Percentiles rank a stretch among this genome's conserved stretches.
Conservation (phyloP, 2,329 filamentous ascomycete species). For the Myriosclerotinia scirpicola region DNA sequence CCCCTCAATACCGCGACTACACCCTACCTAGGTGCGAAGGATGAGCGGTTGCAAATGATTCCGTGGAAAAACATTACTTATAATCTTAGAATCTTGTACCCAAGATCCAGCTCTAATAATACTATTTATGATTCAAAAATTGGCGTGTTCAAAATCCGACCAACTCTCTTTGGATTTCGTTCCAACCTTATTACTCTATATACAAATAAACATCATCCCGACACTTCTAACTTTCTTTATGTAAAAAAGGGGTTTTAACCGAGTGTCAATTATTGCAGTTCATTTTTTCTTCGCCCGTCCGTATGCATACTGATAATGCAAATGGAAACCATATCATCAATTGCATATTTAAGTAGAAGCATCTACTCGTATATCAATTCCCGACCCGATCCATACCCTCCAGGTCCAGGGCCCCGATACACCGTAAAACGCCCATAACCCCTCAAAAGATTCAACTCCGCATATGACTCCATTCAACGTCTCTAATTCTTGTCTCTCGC, state of each 20-base stretch:
- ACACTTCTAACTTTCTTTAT: not conserved
- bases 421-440: slow-evolving; percentile 12
- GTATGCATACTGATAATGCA: not conserved
- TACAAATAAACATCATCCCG: not conserved
- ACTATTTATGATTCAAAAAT: too few species aligned
- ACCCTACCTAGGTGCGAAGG: too few species aligned
- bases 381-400: not conserved
- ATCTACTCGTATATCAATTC: not conserved
- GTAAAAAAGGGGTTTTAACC: not conserved
- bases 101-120: too few species aligned
- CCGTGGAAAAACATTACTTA: too few species aligned
- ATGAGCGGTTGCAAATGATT: too few species aligned
- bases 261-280: not conserved
- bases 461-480: not conserved
- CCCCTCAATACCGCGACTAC: too few species aligned
- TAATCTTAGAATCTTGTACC: too few species aligned
- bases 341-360: not conserved
- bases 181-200: too few species aligned
- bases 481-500: slow-evolving; percentile 16
- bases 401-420: not conserved
- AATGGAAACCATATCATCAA: not conserved
- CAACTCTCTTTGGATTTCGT: too few species aligned
- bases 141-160: too few species aligned
- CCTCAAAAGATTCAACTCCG: not conserved
- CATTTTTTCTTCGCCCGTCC: not conserved